Conservation (phyloP, 148 eudicot species). For the Rhododendron mucronatum region DNA sequence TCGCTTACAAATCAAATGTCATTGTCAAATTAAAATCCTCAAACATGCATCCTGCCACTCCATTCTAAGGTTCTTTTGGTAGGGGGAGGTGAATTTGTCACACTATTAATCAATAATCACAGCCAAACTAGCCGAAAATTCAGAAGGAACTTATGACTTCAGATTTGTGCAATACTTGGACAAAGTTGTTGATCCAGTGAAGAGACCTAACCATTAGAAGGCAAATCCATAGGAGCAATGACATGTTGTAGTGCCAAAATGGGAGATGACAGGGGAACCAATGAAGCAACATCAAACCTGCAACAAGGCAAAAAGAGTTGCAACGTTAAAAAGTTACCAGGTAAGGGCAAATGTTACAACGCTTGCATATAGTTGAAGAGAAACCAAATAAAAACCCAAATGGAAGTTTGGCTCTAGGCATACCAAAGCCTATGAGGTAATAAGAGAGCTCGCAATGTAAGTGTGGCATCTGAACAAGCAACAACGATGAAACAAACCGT, state of each 20-base stretch:
- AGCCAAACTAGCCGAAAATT: not conserved
- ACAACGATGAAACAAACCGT: constrained; percentile 78
- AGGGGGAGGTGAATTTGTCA: not conserved
- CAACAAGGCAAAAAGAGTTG: constrained; percentile 18
- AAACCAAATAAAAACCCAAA: not conserved
- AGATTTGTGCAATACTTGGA: constrained; percentile 2
- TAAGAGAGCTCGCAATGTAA: constrained; percentile 80
- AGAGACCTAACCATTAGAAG: constrained; percentile 38
- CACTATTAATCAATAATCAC: not conserved
- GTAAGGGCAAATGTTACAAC: constrained; percentile 5
- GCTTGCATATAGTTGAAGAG: not conserved
- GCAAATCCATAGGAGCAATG: constrained; percentile 44
- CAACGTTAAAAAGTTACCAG: constrained; percentile 2
- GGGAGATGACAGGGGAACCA: constrained; percentile 73
- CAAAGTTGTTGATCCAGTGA: not conserved
- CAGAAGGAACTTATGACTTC: not conserved
- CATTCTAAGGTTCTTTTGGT: not conserved
- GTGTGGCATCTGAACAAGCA: constrained; percentile 96
- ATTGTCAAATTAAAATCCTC: not conserved
- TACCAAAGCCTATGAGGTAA: constrained; percentile 90
- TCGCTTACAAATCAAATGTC: not conserved
- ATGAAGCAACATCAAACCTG: constrained; percentile 94
- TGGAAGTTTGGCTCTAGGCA: constrained; percentile 11
- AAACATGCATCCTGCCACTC: constrained; percentile 2
- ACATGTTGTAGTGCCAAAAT: constrained; percentile 79